Percentiles rank a stretch among this genome's conserved stretches.
These are phyloP conservation scores for Millerozyma miso DNA, from an alignment of 805 yeast genomes.

Conservation along the genomic window DNA sequence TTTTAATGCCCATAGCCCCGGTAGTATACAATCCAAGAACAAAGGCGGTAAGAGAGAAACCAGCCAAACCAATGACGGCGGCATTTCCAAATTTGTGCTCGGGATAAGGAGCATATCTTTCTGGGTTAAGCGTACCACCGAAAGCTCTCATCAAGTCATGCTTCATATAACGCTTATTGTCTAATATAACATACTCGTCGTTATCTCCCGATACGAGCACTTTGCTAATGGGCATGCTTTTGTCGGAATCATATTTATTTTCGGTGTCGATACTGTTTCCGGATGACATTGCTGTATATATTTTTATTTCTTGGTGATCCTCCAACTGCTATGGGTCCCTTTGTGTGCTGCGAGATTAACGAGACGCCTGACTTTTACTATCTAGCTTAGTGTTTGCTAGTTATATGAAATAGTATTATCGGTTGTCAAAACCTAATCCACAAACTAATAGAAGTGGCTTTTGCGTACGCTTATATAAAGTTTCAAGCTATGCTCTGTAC, in stretches of 20 bases:
- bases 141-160: constrained; percentile 60
- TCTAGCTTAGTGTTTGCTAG: too few species aligned
- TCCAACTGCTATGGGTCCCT: too few species aligned
- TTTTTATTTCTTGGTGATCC: too few species aligned
- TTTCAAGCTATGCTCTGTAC: not conserved
- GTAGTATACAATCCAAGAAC: constrained; percentile 44
- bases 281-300: not conserved
- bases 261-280: not conserved
- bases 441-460: not conserved
- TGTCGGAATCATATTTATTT: not conserved
- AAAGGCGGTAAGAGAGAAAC: constrained; percentile 45
- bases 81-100: constrained; percentile 47
- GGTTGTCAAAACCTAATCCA: too few species aligned
- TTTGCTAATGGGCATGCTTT: not conserved
- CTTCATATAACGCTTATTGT: constrained; percentile 41
- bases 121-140: constrained; percentile 52
- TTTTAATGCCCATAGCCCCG: constrained; percentile 43
- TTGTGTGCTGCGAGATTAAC: too few species aligned
- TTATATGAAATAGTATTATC: too few species aligned
- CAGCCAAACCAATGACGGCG: constrained; percentile 51
- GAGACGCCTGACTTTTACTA: too few species aligned
- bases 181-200: constrained; percentile 38
- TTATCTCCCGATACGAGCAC: constrained; percentile 26
- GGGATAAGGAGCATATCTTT: constrained; percentile 43
- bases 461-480: not conserved